Percentiles rank a stretch among this genome's conserved stretches.
Evolutionary conservation across 441 rosid species (phyloP).

Genomic region (Pelargonium fulgidum): DNA sequence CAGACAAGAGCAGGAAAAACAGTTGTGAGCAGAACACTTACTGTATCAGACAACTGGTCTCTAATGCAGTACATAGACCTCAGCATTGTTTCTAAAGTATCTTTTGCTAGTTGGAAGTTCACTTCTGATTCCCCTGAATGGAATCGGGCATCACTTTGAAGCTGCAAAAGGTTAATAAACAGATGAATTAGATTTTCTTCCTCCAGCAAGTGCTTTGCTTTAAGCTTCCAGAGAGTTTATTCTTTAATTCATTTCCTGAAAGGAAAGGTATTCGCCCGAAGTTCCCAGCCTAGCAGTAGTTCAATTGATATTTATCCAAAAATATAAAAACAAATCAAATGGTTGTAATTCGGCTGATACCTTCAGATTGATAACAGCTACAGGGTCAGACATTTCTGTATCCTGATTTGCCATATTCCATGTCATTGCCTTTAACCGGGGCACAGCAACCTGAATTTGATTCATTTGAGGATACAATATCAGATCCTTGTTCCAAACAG

Average conservation of each 20-base stretch:
- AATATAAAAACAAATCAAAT: not conserved
- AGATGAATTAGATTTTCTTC: not conserved
- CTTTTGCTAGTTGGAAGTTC: constrained; percentile 41
- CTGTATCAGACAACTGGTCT: constrained; percentile 40
- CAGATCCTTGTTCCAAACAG: not conserved
- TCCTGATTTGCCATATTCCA: constrained; percentile 44
- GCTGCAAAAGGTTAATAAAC: constrained; percentile 27
- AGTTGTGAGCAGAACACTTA: constrained; percentile 21
- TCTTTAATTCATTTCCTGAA: not conserved
- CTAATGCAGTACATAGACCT: constrained; percentile 37
- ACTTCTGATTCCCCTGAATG: constrained; percentile 36
- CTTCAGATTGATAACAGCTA: constrained; percentile 49
- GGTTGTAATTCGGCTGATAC: constrained; percentile 18
- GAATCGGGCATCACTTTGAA: constrained; percentile 38
- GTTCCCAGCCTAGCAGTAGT: not conserved
- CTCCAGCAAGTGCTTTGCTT: not conserved
- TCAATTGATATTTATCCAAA: not conserved
- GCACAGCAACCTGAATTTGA: constrained; percentile 34
- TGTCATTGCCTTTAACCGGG: constrained; percentile 45
- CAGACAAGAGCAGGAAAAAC: not conserved
- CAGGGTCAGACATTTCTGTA: constrained; percentile 26
- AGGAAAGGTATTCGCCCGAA: constrained; percentile 4
- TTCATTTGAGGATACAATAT: not conserved
- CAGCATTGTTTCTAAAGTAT: constrained; percentile 36
- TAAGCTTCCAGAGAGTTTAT: not conserved